These are phyloP conservation scores for Athelia sp. DNA, from an alignment of 1,284 basidiomycete species.

Conservation along the genomic window DNA sequence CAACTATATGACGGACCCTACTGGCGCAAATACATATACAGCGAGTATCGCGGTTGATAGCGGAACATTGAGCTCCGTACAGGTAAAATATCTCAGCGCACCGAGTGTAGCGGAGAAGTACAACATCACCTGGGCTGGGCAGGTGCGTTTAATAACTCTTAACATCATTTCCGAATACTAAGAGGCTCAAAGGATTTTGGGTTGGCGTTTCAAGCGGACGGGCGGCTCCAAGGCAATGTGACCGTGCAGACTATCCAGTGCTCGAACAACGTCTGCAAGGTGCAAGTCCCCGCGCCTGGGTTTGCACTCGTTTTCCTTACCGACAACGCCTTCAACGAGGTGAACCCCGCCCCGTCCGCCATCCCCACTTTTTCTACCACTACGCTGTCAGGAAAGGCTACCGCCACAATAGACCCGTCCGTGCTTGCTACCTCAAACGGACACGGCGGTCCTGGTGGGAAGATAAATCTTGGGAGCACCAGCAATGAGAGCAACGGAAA, in stretches of 20 bases:
- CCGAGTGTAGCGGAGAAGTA: conserved; percentile 40
- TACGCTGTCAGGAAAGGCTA: conserved; percentile 28
- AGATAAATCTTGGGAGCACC: not conserved
- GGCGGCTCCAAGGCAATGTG: conserved; percentile 36
- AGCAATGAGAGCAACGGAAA: conserved; percentile 15
- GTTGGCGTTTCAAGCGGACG: conserved; percentile 42
- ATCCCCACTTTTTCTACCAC: conserved; percentile 40
- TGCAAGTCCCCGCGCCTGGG: conserved; percentile 48
- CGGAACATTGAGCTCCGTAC: conserved; percentile 28
- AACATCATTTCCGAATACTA: too few relatives aligned
- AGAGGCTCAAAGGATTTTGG: conserved; percentile 54
- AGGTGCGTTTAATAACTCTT: too few relatives aligned
- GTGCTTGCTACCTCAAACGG: conserved; percentile 29
- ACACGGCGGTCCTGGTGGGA: conserved; percentile 12
- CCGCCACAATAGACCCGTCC: conserved; percentile 26
- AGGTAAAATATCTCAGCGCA: conserved; percentile 36
- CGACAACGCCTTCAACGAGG: conserved; percentile 26
- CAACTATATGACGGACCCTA: conserved; percentile 42
- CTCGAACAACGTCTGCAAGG: conserved; percentile 34
- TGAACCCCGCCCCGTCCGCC: conserved; percentile 24
- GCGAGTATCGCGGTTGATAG: conserved; percentile 37
- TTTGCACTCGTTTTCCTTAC: conserved; percentile 54
- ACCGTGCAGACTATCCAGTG: conserved; percentile 39
- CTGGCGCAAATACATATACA: conserved; percentile 31
- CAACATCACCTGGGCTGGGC: conserved; percentile 51